These are phyloP conservation scores for Trichophyton rubrum DNA, from an alignment of 2,329 filamentous ascomycete genomes.

Conservation along the genomic window DNA sequence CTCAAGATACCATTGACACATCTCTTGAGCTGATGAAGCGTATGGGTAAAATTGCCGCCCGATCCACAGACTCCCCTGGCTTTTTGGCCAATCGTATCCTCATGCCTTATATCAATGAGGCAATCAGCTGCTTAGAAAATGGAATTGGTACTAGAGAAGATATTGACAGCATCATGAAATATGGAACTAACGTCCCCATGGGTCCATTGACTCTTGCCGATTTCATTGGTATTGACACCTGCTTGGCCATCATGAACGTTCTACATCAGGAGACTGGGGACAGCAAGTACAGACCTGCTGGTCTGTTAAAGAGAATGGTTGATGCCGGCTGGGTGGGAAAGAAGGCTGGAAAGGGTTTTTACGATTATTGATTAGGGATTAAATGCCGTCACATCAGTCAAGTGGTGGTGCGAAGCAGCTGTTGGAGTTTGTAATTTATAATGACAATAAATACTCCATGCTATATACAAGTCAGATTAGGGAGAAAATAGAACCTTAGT, in stretches of 20 bases:
- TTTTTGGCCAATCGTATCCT: constrained; percentile 94
- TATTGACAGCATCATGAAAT: constrained; percentile 98
- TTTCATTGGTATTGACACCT: constrained; percentile 95
- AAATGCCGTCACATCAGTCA: background rate
- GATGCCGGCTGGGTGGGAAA: constrained; percentile 96
- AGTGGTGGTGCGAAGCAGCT: background rate
- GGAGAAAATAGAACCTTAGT: background rate
- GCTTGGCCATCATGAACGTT: constrained; percentile 93
- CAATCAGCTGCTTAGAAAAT: constrained; percentile 89
- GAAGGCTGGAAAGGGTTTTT: constrained; percentile 94
- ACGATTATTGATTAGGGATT: constrained; percentile 34
- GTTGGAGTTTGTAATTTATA: background rate
- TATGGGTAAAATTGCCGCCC: constrained; percentile 86
- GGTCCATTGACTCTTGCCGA: constrained; percentile 86
- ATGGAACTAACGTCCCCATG: constrained; percentile 97
- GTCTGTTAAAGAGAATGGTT: constrained; percentile 86
- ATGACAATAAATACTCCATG: background rate
- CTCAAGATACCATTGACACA: constrained; percentile 63
- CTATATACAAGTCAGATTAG: background rate
- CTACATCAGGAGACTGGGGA: constrained; percentile 84
- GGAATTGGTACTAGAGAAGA: constrained; percentile 78
- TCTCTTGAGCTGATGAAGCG: constrained; percentile 75
- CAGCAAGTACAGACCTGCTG: constrained; percentile 84
- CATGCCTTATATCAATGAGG: constrained; percentile 99
- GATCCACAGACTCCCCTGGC: constrained; percentile 78